Conservation (phyloP, 2,329 filamentous ascomycete species). For the Trichoderma guizhouense region DNA sequence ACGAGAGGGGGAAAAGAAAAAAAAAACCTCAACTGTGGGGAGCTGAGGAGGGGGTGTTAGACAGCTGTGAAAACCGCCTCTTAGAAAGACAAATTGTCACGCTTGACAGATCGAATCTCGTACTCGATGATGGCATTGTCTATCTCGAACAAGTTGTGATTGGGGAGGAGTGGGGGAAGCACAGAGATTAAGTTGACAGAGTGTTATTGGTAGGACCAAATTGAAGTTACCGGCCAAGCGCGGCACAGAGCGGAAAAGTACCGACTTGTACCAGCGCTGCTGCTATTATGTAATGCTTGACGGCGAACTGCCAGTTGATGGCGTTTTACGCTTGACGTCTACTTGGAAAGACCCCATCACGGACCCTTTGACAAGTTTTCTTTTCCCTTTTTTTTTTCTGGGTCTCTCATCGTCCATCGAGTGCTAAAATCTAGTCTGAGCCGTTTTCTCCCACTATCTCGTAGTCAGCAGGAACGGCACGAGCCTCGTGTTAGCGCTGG, state of each 20-base stretch:
- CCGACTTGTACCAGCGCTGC: background rate
- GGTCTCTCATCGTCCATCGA: background rate
- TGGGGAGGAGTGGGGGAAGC: background rate
- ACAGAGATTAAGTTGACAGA: background rate
- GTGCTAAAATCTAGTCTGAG: background rate
- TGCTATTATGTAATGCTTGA: background rate
- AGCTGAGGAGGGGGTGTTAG: background rate
- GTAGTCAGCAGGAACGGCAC: conserved; percentile 17
- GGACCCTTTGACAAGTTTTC: background rate
- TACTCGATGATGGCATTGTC: background rate
- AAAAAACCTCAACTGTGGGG: background rate
- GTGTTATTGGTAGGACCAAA: background rate
- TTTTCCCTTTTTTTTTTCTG: background rate
- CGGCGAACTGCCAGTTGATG: background rate
- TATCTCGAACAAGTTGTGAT: background rate
- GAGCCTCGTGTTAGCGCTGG: conserved; percentile 17
- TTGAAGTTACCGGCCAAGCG: background rate
- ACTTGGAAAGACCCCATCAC: background rate
- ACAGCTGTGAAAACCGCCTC: background rate
- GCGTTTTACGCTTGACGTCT: background rate
- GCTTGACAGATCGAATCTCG: background rate
- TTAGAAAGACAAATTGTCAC: background rate
- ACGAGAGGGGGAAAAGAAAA: background rate
- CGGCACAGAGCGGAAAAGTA: background rate
- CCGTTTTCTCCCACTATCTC: background rate